Evolutionary conservation across 805 yeast species (phyloP).

Genomic region (Blastobotrys terrestris): DNA sequence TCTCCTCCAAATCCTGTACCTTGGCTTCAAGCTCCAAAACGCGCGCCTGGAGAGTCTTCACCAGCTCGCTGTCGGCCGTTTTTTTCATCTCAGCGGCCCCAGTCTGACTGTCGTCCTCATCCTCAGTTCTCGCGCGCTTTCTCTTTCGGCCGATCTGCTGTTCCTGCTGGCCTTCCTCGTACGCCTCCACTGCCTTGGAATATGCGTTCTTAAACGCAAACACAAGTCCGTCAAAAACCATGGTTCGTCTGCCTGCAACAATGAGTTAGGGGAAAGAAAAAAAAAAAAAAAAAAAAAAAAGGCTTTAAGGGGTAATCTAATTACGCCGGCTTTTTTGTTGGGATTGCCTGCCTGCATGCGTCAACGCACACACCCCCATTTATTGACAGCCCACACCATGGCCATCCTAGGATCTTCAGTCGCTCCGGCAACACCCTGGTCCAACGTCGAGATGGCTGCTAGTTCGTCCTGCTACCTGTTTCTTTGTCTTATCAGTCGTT

Average conservation of each 20-base stretch:
- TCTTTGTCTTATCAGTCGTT: too few relatives aligned
- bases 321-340: not conserved
- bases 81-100: constrained; percentile 1
- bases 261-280: not conserved
- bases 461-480: too few relatives aligned
- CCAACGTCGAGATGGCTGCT: too few relatives aligned
- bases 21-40: constrained; percentile 2
- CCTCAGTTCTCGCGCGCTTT: constrained; percentile 3
- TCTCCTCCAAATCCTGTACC: constrained; percentile 6
- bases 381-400: not conserved
- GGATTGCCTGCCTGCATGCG: not conserved
- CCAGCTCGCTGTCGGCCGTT: constrained; percentile 5
- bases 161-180: constrained; percentile 10
- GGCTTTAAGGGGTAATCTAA: not conserved
- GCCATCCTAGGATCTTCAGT: not conserved
- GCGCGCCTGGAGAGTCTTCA: constrained; percentile 1
- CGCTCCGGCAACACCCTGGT: not conserved
- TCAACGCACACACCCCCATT: not conserved
- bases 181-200: constrained; percentile 16
- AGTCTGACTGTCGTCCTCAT: not conserved
- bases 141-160: constrained; percentile 9
- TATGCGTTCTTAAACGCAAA: constrained; percentile 14
- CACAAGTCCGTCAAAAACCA: constrained; percentile 11
- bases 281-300: not conserved
- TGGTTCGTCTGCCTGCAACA: not conserved